Base-by-base conservation (phyloP, 257 asterid genomes). In the Gentiana straminea region DNA sequence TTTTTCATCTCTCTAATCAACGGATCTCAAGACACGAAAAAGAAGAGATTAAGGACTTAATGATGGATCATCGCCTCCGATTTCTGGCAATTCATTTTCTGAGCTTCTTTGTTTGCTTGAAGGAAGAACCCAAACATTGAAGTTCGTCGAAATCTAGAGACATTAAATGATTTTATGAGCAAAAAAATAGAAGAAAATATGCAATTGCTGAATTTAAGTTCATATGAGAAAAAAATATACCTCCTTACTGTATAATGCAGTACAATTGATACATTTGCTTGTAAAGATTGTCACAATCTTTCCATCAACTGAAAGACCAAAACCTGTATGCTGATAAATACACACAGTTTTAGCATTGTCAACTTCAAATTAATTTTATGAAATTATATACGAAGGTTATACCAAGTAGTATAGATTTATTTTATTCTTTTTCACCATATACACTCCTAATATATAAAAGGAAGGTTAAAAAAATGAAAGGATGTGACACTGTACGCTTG, bases 261-360 rank as follows among this genome's bases (percentile, higher is more conserved):
- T 80, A 53, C 94, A 89, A 65, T 75, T 81, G 81, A 79, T 82
- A 51, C 97, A 89, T 72, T 75, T 86, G 39, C 72, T 72, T 39
- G 81, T 70, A 70, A 89, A 78, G 65, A 80, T 68, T 62, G 97
- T 80, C 4, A 45, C 58, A 54, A 89, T 74, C 68, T 62, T 82
- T 56, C 95, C 97, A 59, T 86, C 94, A 33, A 89, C 94, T 0
- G 95, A 89, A 35, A 86, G 57, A 47, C 97, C 97, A 67, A 89
- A 78, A 24, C 97, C 95, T 58, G 93, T 68, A 57, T 86, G 97
- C 93, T 89, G 70, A 47, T 51, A 3, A 60, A 35, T 11, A 46
- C 38, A 37, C 24, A 24, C 24, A 24, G 24, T 24, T 24, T 24
- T 24, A 24, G 24, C 24, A 24, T 24, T 24, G 24, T 13, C 1